Percentiles rank a stretch among this genome's conserved stretches.
Evolutionary conservation across 345 rosid genomes (phyloP).

Genomic region (Eucalyptus marginata): DNA sequence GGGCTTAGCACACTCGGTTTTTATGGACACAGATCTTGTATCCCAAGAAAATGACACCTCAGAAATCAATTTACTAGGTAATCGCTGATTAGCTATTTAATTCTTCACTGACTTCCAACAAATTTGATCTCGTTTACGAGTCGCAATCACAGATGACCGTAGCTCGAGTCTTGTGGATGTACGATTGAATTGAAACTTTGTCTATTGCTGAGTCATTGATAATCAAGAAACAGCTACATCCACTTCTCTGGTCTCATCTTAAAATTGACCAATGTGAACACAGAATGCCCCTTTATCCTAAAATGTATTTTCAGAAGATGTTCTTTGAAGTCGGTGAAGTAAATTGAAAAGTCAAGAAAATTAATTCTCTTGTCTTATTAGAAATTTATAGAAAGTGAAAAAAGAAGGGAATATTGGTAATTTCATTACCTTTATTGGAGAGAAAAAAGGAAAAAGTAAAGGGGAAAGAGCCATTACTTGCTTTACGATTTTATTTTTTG

Average conservation of each 20-base stretch:
- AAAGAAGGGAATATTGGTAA: neutral
- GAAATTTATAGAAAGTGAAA: neutral
- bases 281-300: neutral
- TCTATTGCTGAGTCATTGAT: neutral
- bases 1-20: neutral
- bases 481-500: neutral
- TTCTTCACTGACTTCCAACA: neutral
- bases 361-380: neutral
- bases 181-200: neutral
- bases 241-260: neutral
- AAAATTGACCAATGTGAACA: neutral
- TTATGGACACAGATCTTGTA: neutral
- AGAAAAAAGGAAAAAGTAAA: neutral
- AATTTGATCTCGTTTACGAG: neutral
- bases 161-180: neutral
- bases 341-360: neutral
- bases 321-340: neutral
- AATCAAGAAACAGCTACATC: neutral
- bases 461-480: neutral
- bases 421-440: neutral
- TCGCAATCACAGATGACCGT: neutral
- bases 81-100: neutral
- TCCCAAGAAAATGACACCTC: neutral
- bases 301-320: neutral
- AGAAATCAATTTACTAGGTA: neutral